Evolutionary conservation across 441 rosid species (phyloP), one percentile per base, ranked within the genome.

Genomic region (Populus trichocarpa): DNA sequence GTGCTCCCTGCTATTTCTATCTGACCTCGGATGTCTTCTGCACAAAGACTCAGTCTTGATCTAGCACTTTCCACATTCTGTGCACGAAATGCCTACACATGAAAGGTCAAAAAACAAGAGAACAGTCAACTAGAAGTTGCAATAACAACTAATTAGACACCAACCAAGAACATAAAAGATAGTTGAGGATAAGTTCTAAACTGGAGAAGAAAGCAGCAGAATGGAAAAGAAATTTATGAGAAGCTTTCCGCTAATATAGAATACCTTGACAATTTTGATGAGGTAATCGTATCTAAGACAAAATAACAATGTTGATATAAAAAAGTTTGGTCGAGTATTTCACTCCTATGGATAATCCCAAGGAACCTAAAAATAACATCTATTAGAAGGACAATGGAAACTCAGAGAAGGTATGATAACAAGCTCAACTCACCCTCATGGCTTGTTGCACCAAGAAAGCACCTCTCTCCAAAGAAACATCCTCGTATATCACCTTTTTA

Each of bases 381-480:
- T 23, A 5, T 63, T 53, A 22, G 36, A 65, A 36, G 46, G 13
- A 64, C 64, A 32, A 70, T 22, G 25, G 46, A 74, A 50, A 67
- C 6, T 3, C 12, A 36, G 30, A 14, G 65, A 67, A 16, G 61
- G 57, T 53, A 80, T 32, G 67, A 38, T 46, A 67, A 75, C 3
- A 46, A 81, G 35, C 61, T 32, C 26, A 74, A 87, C 98, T 90
- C 80, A 93, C 99, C 90, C 98, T 87, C 97, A 93, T 93, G 26
- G 98, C 95, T 83, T 97, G 98, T 76, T 94, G 97, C 80, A 94
- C 93, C 97, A 97, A 88, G 90, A 94, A 97, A 74, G 95, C 89
- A 77, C 98, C 98, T 86, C 99, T 88, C 87, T 96, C 99, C 87
- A 96, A 79, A 25, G 99, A 96, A 30, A 96, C 97, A 68, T 96